Evolutionary conservation across 139 green algal species (phyloP).

Genomic region (Mesostigma viride): DNA sequence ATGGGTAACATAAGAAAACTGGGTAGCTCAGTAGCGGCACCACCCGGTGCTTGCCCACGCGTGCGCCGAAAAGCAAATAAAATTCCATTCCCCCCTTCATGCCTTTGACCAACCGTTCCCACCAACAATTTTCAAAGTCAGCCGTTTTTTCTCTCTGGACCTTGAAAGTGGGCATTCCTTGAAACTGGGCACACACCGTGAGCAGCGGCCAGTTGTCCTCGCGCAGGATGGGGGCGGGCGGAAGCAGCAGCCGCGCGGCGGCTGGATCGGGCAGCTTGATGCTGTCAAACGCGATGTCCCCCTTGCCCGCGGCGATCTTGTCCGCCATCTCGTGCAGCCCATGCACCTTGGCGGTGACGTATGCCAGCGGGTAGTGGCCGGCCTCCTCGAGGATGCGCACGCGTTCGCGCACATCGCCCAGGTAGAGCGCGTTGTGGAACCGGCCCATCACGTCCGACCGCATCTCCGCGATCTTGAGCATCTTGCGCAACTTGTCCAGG

Average conservation of each 20-base stretch:
- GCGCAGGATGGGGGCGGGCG: conserved; percentile 57
- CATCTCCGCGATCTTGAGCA: conserved; percentile 97
- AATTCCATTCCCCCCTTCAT: too few relatives aligned
- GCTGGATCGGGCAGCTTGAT: conserved; percentile 27
- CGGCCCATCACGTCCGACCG: conserved; percentile 80
- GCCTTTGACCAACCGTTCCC: too few relatives aligned
- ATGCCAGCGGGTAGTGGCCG: conserved; percentile 81
- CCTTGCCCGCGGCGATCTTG: conserved; percentile 46
- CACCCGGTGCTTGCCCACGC: too few relatives aligned
- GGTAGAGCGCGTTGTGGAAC: conserved; percentile 96
- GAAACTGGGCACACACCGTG: too few relatives aligned
- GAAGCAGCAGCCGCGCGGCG: conserved; percentile 42
- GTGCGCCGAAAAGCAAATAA: too few relatives aligned
- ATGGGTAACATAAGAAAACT: too few relatives aligned
- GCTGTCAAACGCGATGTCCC: conserved; percentile 29
- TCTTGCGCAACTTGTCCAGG: conserved; percentile 84
- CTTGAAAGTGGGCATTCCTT: too few relatives aligned
- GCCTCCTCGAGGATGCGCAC: conserved; percentile 74
- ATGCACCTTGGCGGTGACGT: conserved; percentile 64
- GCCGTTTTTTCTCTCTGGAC: too few relatives aligned
- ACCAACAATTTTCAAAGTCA: too few relatives aligned
- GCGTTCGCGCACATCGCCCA: conserved; percentile 69
- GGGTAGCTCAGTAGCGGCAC: too few relatives aligned
- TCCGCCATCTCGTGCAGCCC: conserved; percentile 40
- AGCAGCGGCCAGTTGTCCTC: conserved; percentile 98